Evolutionary conservation across 2,329 filamentous ascomycete species (phyloP).

Genomic region (Ilyonectria sp.): DNA sequence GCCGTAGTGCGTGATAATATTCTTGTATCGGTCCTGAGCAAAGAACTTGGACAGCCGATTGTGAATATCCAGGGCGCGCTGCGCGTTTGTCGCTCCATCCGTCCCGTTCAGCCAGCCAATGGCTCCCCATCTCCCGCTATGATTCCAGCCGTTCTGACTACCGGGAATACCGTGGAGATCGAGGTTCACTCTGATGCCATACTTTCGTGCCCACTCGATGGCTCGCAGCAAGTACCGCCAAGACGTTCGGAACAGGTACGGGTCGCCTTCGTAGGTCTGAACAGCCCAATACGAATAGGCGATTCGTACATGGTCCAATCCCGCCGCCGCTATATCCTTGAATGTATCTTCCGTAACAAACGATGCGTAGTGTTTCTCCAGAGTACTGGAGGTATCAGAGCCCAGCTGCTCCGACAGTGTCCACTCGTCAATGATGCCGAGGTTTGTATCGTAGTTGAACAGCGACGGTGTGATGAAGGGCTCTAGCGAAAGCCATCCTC

Average conservation of each 20-base stretch:
- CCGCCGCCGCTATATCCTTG: constrained; percentile 85
- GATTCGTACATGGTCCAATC: constrained; percentile 97
- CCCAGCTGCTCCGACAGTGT: constrained; percentile 83
- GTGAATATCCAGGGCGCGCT: constrained; percentile 90
- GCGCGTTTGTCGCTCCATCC: constrained; percentile 81
- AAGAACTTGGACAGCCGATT: constrained; percentile 92
- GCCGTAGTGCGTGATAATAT: constrained; percentile 93
- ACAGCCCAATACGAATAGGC: constrained; percentile 97
- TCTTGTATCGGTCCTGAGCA: constrained; percentile 91
- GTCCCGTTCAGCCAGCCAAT: constrained; percentile 96
- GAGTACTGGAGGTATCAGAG: constrained; percentile 71
- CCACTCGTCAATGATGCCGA: constrained; percentile 89
- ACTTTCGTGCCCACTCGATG: constrained; percentile 94
- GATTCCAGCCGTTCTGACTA: constrained; percentile 98
- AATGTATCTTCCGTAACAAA: constrained; percentile 92
- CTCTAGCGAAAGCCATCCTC: constrained; percentile 94
- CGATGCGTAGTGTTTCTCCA: constrained; percentile 93
- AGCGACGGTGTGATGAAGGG: constrained; percentile 96
- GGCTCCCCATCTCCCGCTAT: constrained; percentile 85
- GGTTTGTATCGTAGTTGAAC: constrained; percentile 76
- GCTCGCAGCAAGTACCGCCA: constrained; percentile 95
- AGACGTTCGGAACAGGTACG: constrained; percentile 87
- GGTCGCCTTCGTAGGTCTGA: constrained; percentile 85
- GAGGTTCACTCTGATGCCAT: constrained; percentile 92
- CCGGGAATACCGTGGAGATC: constrained; percentile 94